These are phyloP conservation scores for Thielaviopsis euricoi DNA, from an alignment of 2,329 filamentous ascomycete genomes.

Conservation along the genomic window DNA sequence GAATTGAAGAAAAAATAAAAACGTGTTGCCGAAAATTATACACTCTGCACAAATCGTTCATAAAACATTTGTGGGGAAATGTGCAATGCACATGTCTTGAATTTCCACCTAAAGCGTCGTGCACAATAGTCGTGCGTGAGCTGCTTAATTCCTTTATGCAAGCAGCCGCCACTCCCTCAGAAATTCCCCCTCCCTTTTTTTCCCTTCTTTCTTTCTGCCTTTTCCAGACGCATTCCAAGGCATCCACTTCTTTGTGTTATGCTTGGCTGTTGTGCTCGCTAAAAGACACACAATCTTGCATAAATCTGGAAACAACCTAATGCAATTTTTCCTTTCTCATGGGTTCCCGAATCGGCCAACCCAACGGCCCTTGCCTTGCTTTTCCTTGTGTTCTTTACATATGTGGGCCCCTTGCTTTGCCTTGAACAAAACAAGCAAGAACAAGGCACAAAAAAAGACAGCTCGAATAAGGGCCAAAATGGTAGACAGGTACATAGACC, in stretches of 20 bases:
- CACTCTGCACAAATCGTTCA: not conserved
- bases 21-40: not conserved
- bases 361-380: no score
- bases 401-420: not conserved
- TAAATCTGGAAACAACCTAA: no score
- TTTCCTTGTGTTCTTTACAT: not conserved
- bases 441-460: not conserved
- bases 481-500: not conserved
- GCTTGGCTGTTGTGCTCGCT: no score
- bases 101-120: not conserved
- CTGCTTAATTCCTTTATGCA: not conserved
- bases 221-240: no score
- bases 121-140: not conserved
- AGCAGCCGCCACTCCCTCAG: not conserved
- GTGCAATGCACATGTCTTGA: not conserved
- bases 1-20: not conserved
- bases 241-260: no score
- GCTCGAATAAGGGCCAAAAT: not conserved
- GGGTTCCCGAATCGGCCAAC: not conserved
- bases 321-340: no score
- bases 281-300: no score
- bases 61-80: not conserved
- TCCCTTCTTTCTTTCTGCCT: no score
- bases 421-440: not conserved
- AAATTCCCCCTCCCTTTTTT: no score